A percentile compares a stretch with the other conserved stretches of the same genome.
These are phyloP conservation scores for Pichia nanzhaoensis DNA, from an alignment of 805 yeast genomes.

Conservation along the genomic window DNA sequence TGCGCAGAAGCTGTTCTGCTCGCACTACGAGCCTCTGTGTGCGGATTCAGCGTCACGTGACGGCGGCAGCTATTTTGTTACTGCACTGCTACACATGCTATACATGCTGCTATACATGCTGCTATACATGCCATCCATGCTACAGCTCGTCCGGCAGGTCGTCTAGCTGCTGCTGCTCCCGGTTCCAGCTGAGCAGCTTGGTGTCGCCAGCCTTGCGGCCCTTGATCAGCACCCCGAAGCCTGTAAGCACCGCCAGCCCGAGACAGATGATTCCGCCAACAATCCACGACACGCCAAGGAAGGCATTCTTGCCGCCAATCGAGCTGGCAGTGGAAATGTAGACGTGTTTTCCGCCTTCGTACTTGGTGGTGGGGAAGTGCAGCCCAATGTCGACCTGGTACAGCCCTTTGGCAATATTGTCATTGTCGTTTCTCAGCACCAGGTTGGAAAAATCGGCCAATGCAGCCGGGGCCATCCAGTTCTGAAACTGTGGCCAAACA, in stretches of 20 bases:
- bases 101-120: too few relatives aligned
- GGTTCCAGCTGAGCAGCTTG: slow-evolving; percentile 68
- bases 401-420: slow-evolving; percentile 46
- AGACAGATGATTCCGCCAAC: slow-evolving; percentile 69
- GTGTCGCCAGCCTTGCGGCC: slow-evolving; percentile 72
- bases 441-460: slow-evolving; percentile 61
- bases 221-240: slow-evolving; percentile 48
- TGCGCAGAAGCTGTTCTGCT: too few relatives aligned
- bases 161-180: slow-evolving; percentile 11
- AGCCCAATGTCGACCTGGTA: slow-evolving; percentile 63
- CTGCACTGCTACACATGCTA: too few relatives aligned
- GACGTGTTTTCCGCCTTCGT: slow-evolving; percentile 59
- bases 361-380: slow-evolving; percentile 72
- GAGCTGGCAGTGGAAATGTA: slow-evolving; percentile 65
- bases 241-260: slow-evolving; percentile 44
- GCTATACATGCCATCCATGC: too few relatives aligned
- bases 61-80: too few relatives aligned
- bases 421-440: slow-evolving; percentile 55
- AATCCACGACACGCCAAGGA: slow-evolving; percentile 68
- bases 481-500: slow-evolving; percentile 64
- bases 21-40: too few relatives aligned
- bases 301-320: slow-evolving; percentile 70
- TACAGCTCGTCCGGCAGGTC: too few relatives aligned
- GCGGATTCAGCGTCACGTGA: too few relatives aligned
- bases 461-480: slow-evolving; percentile 85